Evolutionary conservation across 108 stramenopile genomes (phyloP).

Genomic region (Skeletonema menzelii): DNA sequence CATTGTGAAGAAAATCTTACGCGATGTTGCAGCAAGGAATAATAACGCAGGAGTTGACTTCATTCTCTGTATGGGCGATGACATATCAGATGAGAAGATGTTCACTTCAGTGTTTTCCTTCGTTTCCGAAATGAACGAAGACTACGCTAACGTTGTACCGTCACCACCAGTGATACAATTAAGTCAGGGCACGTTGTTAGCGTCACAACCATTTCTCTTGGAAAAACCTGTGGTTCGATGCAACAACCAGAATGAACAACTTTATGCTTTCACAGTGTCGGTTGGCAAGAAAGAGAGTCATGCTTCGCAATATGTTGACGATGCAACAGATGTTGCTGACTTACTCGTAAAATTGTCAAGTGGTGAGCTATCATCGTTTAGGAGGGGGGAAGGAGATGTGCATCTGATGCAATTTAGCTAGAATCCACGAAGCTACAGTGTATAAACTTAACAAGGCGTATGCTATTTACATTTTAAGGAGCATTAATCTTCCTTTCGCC

Average conservation of each 20-base stretch:
- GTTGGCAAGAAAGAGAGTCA: conserved; percentile 83
- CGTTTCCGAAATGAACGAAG: conserved; percentile 66
- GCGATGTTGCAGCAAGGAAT: conserved; percentile 22
- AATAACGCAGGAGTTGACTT: conserved; percentile 46
- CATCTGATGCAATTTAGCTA: conserved; percentile 29
- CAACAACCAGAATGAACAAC: conserved; percentile 18
- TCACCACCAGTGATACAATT: conserved; percentile 36
- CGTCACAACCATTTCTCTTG: conserved; percentile 12
- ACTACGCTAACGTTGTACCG: conserved; percentile 29
- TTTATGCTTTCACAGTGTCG: conserved; percentile 60
- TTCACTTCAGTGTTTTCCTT: conserved; percentile 80
- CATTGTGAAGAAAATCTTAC: conserved; percentile 42
- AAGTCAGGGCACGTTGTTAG: conserved; percentile 2
- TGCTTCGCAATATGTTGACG: conserved; percentile 73
- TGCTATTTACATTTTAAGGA: not conserved
- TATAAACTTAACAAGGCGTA: not conserved
- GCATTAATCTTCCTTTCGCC: conserved; percentile 6
- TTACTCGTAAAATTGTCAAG: conserved; percentile 51
- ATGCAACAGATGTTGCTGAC: conserved; percentile 73
- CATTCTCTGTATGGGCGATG: conserved; percentile 62
- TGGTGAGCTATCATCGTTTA: conserved; percentile 3
- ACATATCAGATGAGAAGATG: conserved; percentile 70
- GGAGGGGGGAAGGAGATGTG: not conserved
- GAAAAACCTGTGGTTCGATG: conserved; percentile 26
- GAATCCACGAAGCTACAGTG: not conserved